phyloP scores from a whole-genome alignment of 225 moss, liverwort and hornwort genomes.

The Asterella californica region DNA sequence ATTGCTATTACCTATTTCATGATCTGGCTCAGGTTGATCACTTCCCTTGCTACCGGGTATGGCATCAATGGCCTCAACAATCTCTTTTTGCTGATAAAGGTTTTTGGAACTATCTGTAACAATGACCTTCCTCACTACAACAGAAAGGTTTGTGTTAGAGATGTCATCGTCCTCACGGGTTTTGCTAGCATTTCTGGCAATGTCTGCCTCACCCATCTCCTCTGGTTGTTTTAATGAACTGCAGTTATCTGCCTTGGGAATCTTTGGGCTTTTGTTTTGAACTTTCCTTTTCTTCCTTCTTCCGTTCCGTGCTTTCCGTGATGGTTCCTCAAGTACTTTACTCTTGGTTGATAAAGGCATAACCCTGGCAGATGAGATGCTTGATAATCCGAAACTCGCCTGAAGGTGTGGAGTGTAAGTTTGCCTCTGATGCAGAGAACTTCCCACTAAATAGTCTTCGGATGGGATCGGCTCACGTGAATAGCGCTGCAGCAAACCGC shows the following conservation, averaged over 20 bases:
- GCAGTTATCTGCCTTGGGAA: constrained; percentile 40
- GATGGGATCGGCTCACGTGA: constrained; percentile 17
- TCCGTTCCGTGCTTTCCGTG: constrained; percentile 30
- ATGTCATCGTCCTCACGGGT: constrained; percentile 11
- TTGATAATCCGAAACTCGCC: constrained; percentile 49
- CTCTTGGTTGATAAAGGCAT: constrained; percentile 35
- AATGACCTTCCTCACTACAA: constrained; percentile 30
- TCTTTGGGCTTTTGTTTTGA: constrained; percentile 18
- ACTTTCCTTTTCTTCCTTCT: constrained; percentile 44
- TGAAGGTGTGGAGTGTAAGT: constrained; percentile 38
- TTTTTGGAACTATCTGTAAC: constrained; percentile 27
- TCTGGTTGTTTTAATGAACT: constrained; percentile 27
- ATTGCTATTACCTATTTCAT: constrained; percentile 34
- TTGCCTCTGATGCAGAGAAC: constrained; percentile 30
- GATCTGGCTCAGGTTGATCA: constrained; percentile 26
- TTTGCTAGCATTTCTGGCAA: constrained; percentile 30
- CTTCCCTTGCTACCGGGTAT: constrained; percentile 24
- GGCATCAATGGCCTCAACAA: constrained; percentile 24
- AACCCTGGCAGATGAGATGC: constrained; percentile 38
- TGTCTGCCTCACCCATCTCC: constrained; percentile 29
- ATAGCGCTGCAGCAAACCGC: constrained; percentile 22
- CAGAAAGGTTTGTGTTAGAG: constrained; percentile 34
- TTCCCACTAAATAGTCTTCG: constrained; percentile 29
- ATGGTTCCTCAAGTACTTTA: constrained; percentile 33
- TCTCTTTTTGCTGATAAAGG: constrained; percentile 21